These are phyloP conservation scores for Globisporangium mamillatum DNA, from an alignment of 352 stramenopile genomes.

Conservation along the genomic window DNA sequence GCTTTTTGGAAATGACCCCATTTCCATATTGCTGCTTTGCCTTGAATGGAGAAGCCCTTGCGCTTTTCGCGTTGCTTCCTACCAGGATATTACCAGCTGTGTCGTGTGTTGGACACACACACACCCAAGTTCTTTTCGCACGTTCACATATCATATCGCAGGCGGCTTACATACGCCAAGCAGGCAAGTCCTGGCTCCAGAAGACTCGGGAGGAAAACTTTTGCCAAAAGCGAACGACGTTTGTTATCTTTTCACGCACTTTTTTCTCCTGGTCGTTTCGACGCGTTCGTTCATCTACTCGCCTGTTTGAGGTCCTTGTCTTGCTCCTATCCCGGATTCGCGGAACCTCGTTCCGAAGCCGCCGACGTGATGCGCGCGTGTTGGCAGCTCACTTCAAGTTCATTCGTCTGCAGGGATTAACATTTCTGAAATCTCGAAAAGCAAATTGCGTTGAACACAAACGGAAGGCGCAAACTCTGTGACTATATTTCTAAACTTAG, in stretches of 20 bases:
- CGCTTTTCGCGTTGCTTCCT: neutral
- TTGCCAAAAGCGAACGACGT: neutral
- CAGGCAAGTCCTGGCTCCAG: neutral
- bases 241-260: too few relatives aligned
- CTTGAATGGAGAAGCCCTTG: neutral
- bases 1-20: too few relatives aligned
- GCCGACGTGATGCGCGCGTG: conserved; percentile 2
- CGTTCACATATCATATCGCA: neutral
- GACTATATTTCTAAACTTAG: too few relatives aligned
- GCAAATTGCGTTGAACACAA: neutral
- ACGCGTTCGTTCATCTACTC: neutral
- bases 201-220: neutral
- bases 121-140: neutral
- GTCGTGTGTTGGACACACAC: neutral
- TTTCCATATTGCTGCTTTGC: too few relatives aligned
- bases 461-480: too few relatives aligned
- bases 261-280: neutral
- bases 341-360: neutral
- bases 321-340: neutral
- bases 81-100: neutral
- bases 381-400: neutral
- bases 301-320: neutral
- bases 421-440: neutral
- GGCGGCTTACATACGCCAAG: neutral
- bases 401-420: conserved; percentile 6